Percentiles rank a stretch among this genome's conserved stretches.
phyloP scores from a whole-genome alignment of 1,284 basidiomycete genomes.

The Kwoniella shivajii region DNA sequence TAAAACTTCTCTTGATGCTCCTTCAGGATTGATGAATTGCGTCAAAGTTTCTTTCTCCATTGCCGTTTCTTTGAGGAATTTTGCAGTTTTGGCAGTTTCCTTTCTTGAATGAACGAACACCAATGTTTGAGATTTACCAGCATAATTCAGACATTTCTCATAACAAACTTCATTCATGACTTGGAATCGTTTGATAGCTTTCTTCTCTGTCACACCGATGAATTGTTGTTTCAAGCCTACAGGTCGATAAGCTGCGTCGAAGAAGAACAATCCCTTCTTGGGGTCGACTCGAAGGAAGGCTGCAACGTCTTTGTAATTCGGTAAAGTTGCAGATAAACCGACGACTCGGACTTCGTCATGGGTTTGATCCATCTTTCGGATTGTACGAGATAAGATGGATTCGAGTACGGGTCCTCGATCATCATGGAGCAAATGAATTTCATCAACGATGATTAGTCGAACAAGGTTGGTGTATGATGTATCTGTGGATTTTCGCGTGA shows the following conservation, averaged over 20 bases:
- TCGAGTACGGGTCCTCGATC: slow-evolving; percentile 98
- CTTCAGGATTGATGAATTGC: slow-evolving; percentile 90
- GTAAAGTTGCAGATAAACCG: slow-evolving; percentile 93
- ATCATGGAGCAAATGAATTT: slow-evolving; percentile 96
- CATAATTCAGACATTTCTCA: slow-evolving; percentile 95
- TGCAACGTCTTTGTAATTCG: slow-evolving; percentile 98
- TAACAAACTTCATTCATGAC: slow-evolving; percentile 99
- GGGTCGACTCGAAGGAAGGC: slow-evolving; percentile 95
- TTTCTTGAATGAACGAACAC: slow-evolving; percentile 99
- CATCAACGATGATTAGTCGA: slow-evolving; percentile 94
- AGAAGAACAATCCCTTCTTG: slow-evolving; percentile 92
- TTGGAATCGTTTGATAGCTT: slow-evolving; percentile 97
- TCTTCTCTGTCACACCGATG: slow-evolving; percentile 98
- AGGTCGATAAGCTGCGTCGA: slow-evolving; percentile 90
- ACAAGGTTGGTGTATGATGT: slow-evolving; percentile 97
- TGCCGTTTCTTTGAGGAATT: slow-evolving; percentile 90
- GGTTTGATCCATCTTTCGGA: slow-evolving; percentile 93
- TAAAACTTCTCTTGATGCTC: slow-evolving; percentile 83
- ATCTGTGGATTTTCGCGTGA: slow-evolving; percentile 96
- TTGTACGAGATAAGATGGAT: slow-evolving; percentile 86
- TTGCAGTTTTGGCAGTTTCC: slow-evolving; percentile 96
- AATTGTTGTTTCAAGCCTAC: slow-evolving; percentile 96
- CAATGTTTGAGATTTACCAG: slow-evolving; percentile 73
- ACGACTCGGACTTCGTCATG: slow-evolving; percentile 89
- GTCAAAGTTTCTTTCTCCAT: slow-evolving; percentile 96